Base-by-base conservation (phyloP, 371 early-diverging fungal species). In the Zopfochytrium polystomum region DNA sequence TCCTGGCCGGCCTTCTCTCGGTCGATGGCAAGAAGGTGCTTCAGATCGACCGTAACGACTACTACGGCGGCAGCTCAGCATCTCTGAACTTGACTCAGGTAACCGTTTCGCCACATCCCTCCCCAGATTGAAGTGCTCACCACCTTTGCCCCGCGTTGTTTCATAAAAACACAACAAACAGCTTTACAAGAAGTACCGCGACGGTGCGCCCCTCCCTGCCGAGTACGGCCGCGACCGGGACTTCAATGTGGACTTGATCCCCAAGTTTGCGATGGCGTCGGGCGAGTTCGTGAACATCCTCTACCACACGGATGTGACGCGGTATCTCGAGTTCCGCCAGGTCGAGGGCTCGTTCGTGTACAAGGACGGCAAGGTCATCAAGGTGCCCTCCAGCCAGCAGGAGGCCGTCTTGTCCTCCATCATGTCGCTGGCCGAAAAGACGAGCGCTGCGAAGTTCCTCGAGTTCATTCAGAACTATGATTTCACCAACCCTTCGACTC, bases 261-360 rank as follows among this genome's bases (percentile, higher is more conserved):
- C 99, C 70, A 99, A 99, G 84, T 96, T 99, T 75, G 91, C 99
- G 84, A 95, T 99, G 93, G 98, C 96, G 52, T 95, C 92, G 65
- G 96, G 75, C 35, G 80, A 80, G 55, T 81, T 81, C 60, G 77
- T 80, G 38, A 78, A 80, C 63, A 76, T 86, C 55, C 77, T 88
- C 29, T 75, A 78, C 56, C 93, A 98, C 75, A 93, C 98, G 48
- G 94, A 99, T 70, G 96, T 99, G 42, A 93, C 97, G 27, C 90
- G 96, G 55, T 96, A 98, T 78, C 81, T 99, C 35, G 96, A 96
- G 72, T 99, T 99, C 84, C 89, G 90, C 74, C 91, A 94, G 71
- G 93, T 99, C 59, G 82, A 90, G 27, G 98, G 98, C 6, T 94
- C 94, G 25, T 98, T 80, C 81, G 93, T 99, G 18, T 96, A 87